These are phyloP conservation scores for Trichosporon inkin DNA, from an alignment of 1,284 basidiomycete species.

Conservation along the genomic window DNA sequence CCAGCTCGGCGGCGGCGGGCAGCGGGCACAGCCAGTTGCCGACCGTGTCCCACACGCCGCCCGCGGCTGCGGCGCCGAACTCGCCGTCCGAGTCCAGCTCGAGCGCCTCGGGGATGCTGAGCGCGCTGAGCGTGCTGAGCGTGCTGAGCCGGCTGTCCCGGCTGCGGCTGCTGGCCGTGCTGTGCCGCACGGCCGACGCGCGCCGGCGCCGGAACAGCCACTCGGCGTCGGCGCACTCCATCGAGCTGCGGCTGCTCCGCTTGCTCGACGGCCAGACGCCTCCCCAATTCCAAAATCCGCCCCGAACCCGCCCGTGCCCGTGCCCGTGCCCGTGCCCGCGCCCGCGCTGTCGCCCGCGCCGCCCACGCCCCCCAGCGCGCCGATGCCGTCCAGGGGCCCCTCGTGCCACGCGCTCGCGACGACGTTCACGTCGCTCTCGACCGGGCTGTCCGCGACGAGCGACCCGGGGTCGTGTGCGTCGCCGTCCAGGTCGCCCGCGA, in stretches of 20 bases:
- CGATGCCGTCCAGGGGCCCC: background rate
- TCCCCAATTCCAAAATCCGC: slow-evolving; percentile 4
- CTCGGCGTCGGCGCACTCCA: slow-evolving; percentile 4
- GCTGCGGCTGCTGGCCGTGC: background rate
- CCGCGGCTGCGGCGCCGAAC: background rate
- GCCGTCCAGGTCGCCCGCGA: background rate
- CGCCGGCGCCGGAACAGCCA: background rate
- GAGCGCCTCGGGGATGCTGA: slow-evolving; percentile 4
- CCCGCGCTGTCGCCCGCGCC: no score
- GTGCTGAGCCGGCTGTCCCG: background rate
- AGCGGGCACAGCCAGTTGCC: slow-evolving; percentile 1
- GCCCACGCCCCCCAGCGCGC: no score
- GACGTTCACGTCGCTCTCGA: slow-evolving; percentile 5
- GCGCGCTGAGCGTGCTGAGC: background rate
- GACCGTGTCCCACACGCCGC: background rate
- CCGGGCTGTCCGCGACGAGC: background rate
- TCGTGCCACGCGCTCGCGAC: background rate
- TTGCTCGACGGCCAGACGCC: slow-evolving; percentile 7
- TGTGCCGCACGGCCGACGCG: background rate
- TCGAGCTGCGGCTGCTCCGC: slow-evolving; percentile 1
- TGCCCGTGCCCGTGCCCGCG: background rate
- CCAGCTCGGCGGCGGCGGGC: background rate
- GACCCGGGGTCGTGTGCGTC: background rate
- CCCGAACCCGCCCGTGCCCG: background rate
- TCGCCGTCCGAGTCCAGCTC: background rate